Base-by-base conservation (phyloP, 129 eudicot genomes). In the Flaveria linearis region DNA sequence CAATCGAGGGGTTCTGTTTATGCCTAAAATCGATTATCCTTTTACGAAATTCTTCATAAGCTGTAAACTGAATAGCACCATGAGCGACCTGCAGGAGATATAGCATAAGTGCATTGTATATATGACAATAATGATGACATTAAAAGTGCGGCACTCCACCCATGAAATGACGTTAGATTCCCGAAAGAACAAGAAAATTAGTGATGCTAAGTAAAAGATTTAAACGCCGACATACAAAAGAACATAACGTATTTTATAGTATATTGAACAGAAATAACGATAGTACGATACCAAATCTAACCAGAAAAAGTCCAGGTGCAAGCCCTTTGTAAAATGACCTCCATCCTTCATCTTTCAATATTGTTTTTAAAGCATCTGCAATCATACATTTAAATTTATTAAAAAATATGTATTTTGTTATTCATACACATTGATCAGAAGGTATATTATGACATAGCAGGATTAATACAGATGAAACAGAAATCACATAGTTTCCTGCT, bases 301-400 rank as follows among this genome's bases (percentile, higher is more conserved):
- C 97, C 96, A 95, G 89, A 81, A 95, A 91, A 75, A 95, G 99
- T 72, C 97, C 89, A 76, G 99, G 99, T 64, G 81, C 80, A 42
- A 95, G 90, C 72, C 99, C 99, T 85, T 78, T 95, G 87, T 95
- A 91, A 23, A 95, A 88, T 36, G 97, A 91, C 76, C 85, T 83
- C 95, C 96, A 91, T 69, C 99, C 99, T 86, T 95, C 99, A 79
- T 95, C 99, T 91, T 84, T 95, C 87, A 87, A 17, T 81, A 95
- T 95, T 68, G 99, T 95, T 80, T 85, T 85, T 75, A 95, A 72
- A 78, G 99, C 97, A 91, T 92, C 99, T 95, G 86, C 56, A 49
- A 69, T 55, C 9, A 76, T 58, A 65, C 18, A 72, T 66, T 17
- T 4, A 52, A 13, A 28, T 12, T 2, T 63, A 15, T 63, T 12